phyloP scores from a whole-genome alignment of 495 filamentous ascomycete species.

The Xylaria acuta region DNA sequence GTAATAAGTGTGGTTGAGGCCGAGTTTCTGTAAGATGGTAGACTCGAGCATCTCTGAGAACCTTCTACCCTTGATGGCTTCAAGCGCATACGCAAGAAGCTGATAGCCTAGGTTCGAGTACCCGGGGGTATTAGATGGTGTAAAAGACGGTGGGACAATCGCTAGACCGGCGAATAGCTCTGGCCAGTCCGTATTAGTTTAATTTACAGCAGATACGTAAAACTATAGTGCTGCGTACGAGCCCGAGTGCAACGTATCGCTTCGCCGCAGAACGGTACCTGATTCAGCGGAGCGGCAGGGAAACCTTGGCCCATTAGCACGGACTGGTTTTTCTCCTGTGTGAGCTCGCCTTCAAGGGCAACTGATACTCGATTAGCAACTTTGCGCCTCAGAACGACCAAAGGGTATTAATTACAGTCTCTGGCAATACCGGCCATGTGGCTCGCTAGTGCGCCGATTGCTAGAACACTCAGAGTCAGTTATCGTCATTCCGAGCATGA shows the following conservation, averaged over 20 bases:
- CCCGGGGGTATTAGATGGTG: conserved; percentile 54
- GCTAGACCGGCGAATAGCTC: conserved; percentile 62
- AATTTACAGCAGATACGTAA: neutral
- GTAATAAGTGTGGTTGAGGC: conserved; percentile 46
- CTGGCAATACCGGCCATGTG: conserved; percentile 59
- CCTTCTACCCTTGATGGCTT: conserved; percentile 56
- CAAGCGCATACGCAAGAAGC: conserved; percentile 61
- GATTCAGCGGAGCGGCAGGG: conserved; percentile 49
- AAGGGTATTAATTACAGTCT: conserved; percentile 44
- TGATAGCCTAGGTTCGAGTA: conserved; percentile 65
- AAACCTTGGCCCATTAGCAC: conserved; percentile 42
- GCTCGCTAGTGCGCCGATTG: conserved; percentile 56
- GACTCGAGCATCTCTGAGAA: conserved; percentile 54
- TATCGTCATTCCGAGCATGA: no score
- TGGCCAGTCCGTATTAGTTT: conserved; percentile 26
- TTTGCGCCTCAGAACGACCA: neutral
- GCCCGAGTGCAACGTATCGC: conserved; percentile 43
- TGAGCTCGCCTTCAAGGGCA: conserved; percentile 49
- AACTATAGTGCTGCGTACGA: conserved; percentile 35
- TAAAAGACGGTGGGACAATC: conserved; percentile 54
- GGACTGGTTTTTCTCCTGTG: conserved; percentile 45
- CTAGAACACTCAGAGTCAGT: no score
- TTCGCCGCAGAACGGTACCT: conserved; percentile 49
- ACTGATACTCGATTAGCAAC: conserved; percentile 34
- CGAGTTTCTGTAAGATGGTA: conserved; percentile 53